Evolutionary conservation across 2,329 filamentous ascomycete genomes (phyloP).

Genomic region (Hypoxylon sp.): DNA sequence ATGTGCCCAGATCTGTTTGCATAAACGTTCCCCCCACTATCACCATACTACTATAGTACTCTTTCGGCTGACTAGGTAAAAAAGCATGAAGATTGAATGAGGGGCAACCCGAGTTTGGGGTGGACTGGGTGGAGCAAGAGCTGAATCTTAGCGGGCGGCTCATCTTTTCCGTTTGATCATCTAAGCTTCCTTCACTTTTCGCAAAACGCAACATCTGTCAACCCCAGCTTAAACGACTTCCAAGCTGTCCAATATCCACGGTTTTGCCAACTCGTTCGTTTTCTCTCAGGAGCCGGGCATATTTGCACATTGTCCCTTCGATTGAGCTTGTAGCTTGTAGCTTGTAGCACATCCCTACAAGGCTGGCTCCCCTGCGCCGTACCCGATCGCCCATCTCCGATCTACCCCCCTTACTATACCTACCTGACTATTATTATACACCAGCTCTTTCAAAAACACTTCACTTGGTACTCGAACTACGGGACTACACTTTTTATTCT

Average conservation of each 20-base stretch:
- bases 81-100: constrained; percentile 18
- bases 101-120: constrained; percentile 29
- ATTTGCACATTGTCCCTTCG: background rate
- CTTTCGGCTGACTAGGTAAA: constrained; percentile 38
- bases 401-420: constrained; percentile 1
- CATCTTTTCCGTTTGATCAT: constrained; percentile 29
- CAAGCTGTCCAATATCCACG: background rate
- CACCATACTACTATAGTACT: constrained; percentile 4
- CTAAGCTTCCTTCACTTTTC: constrained; percentile 33
- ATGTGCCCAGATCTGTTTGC: background rate
- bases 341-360: constrained; percentile 13
- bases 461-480: background rate
- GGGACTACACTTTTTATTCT: background rate
- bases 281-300: background rate
- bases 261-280: background rate
- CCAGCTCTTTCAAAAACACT: background rate
- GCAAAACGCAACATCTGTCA: constrained; percentile 27
- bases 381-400: constrained; percentile 16
- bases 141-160: constrained; percentile 25
- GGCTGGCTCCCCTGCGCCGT: constrained; percentile 26
- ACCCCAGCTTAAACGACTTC: constrained; percentile 1
- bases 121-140: constrained; percentile 33
- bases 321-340: constrained; percentile 13
- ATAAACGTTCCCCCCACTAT: constrained; percentile 9
- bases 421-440: background rate